phyloP scores from a whole-genome alignment of 352 stramenopile species.

The Pythium utonaiense region DNA sequence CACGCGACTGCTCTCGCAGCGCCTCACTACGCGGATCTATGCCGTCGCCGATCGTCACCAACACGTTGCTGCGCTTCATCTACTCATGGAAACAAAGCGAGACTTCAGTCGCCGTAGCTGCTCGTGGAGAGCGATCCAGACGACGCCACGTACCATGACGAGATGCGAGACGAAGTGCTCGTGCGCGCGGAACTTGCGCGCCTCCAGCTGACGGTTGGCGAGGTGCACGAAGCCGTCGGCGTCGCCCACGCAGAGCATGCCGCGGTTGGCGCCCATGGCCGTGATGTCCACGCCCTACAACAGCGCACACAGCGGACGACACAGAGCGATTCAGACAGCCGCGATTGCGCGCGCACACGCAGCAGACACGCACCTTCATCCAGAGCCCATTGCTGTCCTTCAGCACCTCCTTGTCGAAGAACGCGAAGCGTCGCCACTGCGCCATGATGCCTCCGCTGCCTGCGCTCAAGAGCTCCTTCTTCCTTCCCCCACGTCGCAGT shows the following conservation, averaged over 20 bases:
- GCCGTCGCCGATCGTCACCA: constrained; percentile 83
- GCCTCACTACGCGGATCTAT: constrained; percentile 81
- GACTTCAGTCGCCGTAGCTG: background rate
- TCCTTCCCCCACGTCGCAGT: background rate
- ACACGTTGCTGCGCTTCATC: constrained; percentile 87
- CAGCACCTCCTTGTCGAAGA: constrained; percentile 88
- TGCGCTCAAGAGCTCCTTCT: background rate
- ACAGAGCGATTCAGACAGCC: constrained; percentile 1
- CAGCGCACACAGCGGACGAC: too few relatives aligned
- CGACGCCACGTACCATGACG: constrained; percentile 62
- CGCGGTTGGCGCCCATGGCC: constrained; percentile 83
- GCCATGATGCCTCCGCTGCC: constrained; percentile 45
- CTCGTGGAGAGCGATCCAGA: background rate
- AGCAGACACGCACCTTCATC: constrained; percentile 61
- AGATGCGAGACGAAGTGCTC: constrained; percentile 86
- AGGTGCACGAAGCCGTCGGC: constrained; percentile 81
- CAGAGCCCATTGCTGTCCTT: constrained; percentile 79
- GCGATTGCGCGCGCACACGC: constrained; percentile 12
- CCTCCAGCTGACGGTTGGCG: constrained; percentile 78
- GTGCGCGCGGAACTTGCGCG: constrained; percentile 79
- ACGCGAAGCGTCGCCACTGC: constrained; percentile 87
- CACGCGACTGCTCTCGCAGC: constrained; percentile 72
- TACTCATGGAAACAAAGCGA: constrained; percentile 15
- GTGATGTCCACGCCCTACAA: constrained; percentile 84
- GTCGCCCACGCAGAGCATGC: constrained; percentile 82